Percentiles rank a stretch among this genome's conserved stretches.
phyloP scores from a whole-genome alignment of 495 filamentous ascomycete genomes.

The Penicillium canariense region DNA sequence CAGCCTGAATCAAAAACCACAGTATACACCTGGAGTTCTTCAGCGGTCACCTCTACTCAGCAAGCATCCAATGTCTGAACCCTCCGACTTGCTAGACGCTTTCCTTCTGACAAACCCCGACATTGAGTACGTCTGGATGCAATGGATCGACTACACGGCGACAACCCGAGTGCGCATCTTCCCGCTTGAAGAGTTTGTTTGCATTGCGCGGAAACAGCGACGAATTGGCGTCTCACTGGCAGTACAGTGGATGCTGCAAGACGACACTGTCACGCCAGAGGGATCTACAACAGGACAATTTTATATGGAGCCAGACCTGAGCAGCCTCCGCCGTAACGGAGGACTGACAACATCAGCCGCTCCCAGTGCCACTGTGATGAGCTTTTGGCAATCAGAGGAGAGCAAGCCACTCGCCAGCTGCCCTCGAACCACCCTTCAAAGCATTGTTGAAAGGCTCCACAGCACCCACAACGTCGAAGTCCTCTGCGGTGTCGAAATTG shows the following conservation, averaged over 20 bases:
- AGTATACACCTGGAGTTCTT: constrained; percentile 2
- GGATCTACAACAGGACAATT: constrained; percentile 55
- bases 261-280: constrained; percentile 36
- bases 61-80: background rate
- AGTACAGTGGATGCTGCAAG: constrained; percentile 54
- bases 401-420: constrained; percentile 42
- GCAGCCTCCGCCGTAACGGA: constrained; percentile 52
- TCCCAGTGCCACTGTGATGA: constrained; percentile 56
- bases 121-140: constrained; percentile 62
- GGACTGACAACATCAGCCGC: constrained; percentile 29
- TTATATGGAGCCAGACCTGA: constrained; percentile 59
- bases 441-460: constrained; percentile 44
- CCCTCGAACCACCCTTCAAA: constrained; percentile 56
- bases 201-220: constrained; percentile 52
- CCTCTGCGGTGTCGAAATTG: constrained; percentile 77
- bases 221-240: constrained; percentile 56
- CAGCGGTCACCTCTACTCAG: background rate
- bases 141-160: constrained; percentile 79
- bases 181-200: constrained; percentile 62
- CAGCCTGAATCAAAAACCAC: constrained; percentile 35
- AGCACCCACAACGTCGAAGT: constrained; percentile 48
- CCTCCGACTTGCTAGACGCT: constrained; percentile 16
- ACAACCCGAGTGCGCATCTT: constrained; percentile 66
- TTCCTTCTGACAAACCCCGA: constrained; percentile 31
- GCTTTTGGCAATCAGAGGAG: constrained; percentile 50